Conservation (phyloP, 164 flowering plant genomes). For the Vitis rupestris region DNA sequence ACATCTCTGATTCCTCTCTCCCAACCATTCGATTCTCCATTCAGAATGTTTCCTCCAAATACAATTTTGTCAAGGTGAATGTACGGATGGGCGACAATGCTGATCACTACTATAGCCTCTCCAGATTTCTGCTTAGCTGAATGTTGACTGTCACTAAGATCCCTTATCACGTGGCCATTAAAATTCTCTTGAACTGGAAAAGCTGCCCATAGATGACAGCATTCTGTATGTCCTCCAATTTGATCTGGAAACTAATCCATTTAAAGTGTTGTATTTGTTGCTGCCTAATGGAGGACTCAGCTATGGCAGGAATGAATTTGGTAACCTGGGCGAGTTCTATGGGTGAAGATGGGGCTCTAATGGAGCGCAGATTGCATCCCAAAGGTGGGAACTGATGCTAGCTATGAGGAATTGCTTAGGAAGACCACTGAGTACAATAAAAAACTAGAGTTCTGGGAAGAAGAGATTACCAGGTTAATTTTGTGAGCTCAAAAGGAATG, state of each 20-base stretch:
- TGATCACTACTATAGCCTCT: conserved; percentile 93
- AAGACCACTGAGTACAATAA: too few species aligned
- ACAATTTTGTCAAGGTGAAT: conserved; percentile 97
- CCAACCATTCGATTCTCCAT: conserved; percentile 41
- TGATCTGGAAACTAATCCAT: conserved; percentile 90
- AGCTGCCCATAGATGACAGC: conserved; percentile 94
- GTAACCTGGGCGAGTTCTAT: too few species aligned
- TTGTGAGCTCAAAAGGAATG: too few species aligned
- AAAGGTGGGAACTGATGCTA: too few species aligned
- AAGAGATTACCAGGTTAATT: too few species aligned
- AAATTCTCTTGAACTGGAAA: conserved; percentile 91
- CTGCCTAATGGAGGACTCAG: too few species aligned
- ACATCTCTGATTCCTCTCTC: conserved; percentile 16
- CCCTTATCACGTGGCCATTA: conserved; percentile 94
- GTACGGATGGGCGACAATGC: conserved; percentile 96
- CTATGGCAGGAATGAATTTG: too few species aligned
- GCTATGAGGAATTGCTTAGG: too few species aligned
- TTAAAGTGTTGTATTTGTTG: conserved; percentile 55
- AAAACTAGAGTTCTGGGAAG: too few species aligned
- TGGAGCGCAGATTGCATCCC: too few species aligned
- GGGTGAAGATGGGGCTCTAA: too few species aligned
- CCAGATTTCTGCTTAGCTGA: conserved; percentile 90
- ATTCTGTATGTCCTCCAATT: conserved; percentile 90
- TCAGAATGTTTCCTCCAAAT: conserved; percentile 87
- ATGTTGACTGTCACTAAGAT: conserved; percentile 98